Evolutionary conservation across 2,329 filamentous ascomycete genomes (phyloP), one percentile per base, ranked within the genome.

Genomic region (Emmonsia crescens): DNA sequence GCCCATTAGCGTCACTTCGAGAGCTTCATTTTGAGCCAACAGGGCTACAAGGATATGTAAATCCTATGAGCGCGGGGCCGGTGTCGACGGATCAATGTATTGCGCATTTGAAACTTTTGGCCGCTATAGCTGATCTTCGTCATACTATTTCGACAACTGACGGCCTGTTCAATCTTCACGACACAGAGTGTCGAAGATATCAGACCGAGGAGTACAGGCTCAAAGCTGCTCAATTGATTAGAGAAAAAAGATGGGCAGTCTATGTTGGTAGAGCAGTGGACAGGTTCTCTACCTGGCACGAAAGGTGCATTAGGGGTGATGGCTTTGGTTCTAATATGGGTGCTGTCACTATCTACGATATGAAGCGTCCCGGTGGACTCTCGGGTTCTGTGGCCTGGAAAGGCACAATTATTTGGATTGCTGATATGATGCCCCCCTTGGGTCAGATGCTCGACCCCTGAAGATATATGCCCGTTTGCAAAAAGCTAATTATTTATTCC

Each of bases 211-310:
- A 76, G n/a, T 71, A 71, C 21, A 69, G 67, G 12, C 72, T 74
- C 59, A 75, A 75, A 64, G 74, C 77, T 1, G 74, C 85, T 16
- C 80, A 81, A 60, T 77, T 78, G 57, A 75, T 89, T 36, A 79
- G 84, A 16, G 88, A 91, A 75, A 90, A 90, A 76, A 78, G 88
- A 69, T 91, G 89, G 89, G 82, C 83, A 0, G 70, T 91, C 10
- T 91, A 85, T 69, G 80, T 90, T 5, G 80, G 85, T 1, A 80
- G 85, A 57, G 88, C 88, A 0, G 87, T 85, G 0, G 82, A 86
- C 57, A 80, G 89, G 6, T 92, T 89, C 67, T 79, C 83, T 63
- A 71, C 72, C 1, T 92, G 88, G 89, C 88, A 85, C 82, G 69
- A 76, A 1, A 70, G 66, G 21, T 70, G 70, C 48, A n/a, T 71